Conservation (phyloP, 495 filamentous ascomycete genomes). For the Astrothelium subdiscretum region DNA sequence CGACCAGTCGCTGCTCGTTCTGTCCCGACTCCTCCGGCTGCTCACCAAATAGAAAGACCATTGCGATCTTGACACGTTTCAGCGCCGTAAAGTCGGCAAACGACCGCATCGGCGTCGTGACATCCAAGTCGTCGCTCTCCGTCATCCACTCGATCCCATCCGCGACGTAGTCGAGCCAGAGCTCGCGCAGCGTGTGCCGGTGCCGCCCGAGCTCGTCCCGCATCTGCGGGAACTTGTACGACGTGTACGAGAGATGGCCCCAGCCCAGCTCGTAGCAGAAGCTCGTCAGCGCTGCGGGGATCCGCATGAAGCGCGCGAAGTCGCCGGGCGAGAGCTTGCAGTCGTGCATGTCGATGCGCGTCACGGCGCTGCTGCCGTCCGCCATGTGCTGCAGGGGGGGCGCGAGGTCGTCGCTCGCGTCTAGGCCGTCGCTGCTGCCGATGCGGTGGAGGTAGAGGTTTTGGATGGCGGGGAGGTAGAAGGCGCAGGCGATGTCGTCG, state of each 20-base stretch:
- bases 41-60: neutral
- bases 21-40: neutral
- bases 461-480: neutral
- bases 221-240: neutral
- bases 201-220: neutral
- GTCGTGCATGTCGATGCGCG: neutral
- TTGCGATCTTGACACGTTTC: neutral
- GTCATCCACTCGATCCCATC: neutral
- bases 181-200: neutral
- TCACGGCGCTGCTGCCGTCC: neutral
- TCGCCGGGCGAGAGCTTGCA: neutral
- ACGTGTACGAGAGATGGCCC: neutral
- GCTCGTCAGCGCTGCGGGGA: neutral
- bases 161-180: neutral
- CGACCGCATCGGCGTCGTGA: neutral
- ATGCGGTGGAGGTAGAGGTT: neutral
- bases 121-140: neutral
- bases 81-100: neutral
- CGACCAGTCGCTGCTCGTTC: neutral
- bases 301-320: neutral
- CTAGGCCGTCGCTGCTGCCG: neutral
- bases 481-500: neutral
- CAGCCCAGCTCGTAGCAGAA: constrained; percentile 1
- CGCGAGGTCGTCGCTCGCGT: neutral
- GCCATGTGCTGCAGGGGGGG: neutral